Evolutionary conservation across 208 protist genomes (phyloP).

Genomic region (Trypanosoma theileri): DNA sequence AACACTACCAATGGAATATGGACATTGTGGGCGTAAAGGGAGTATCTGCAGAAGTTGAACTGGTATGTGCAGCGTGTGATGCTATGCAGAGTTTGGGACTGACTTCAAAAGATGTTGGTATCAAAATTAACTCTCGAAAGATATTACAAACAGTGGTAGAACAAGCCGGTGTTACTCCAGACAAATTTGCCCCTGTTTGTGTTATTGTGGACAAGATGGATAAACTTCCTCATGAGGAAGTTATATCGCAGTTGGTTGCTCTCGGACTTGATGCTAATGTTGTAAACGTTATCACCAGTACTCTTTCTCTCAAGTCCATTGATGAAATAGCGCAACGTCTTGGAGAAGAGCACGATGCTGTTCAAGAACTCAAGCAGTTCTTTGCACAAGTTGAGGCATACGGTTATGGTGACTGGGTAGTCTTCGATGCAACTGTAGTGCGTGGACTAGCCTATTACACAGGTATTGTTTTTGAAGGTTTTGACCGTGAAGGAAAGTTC

Average conservation of each 20-base stretch:
- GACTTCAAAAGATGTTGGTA: slow-evolving; percentile 87
- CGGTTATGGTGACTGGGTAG: slow-evolving; percentile 93
- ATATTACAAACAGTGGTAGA: slow-evolving; percentile 86
- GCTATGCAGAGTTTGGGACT: slow-evolving; percentile 84
- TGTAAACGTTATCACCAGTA: slow-evolving; percentile 72
- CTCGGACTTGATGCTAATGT: slow-evolving; percentile 60
- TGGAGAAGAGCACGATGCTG: slow-evolving; percentile 70
- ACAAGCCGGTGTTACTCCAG: slow-evolving; percentile 65
- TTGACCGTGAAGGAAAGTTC: slow-evolving; percentile 91
- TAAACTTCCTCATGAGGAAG: slow-evolving; percentile 89
- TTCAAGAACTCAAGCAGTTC: slow-evolving; percentile 85
- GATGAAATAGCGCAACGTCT: slow-evolving; percentile 76
- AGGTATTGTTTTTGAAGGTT: slow-evolving; percentile 96
- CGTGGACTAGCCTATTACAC: slow-evolving; percentile 96
- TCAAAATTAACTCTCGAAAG: slow-evolving; percentile 93
- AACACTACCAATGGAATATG: slow-evolving; percentile 98
- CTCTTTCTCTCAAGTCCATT: slow-evolving; percentile 81
- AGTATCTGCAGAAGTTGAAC: slow-evolving; percentile 92
- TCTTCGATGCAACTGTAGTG: slow-evolving; percentile 94
- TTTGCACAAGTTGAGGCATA: slow-evolving; percentile 89
- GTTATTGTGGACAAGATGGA: slow-evolving; percentile 96
- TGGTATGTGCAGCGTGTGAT: slow-evolving; percentile 83
- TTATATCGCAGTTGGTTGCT: slow-evolving; percentile 64
- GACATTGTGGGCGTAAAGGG: slow-evolving; percentile 93
- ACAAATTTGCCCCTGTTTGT: slow-evolving; percentile 91